phyloP scores from a whole-genome alignment of 2,329 filamentous ascomycete genomes.

The Thermothelomyces thermophilus region DNA sequence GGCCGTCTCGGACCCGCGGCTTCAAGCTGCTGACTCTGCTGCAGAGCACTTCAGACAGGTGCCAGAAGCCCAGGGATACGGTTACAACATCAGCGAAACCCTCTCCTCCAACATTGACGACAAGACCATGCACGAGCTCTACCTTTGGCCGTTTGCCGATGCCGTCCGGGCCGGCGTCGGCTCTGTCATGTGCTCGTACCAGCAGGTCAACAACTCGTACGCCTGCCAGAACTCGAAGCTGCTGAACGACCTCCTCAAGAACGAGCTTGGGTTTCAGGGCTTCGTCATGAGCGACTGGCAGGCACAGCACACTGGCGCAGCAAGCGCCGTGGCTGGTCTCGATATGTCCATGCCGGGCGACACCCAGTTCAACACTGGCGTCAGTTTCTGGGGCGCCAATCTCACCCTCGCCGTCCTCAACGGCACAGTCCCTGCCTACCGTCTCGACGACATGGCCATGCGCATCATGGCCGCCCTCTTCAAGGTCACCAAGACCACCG shows the following conservation, averaged over 20 bases:
- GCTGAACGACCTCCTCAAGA: constrained; percentile 57
- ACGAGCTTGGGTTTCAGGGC: constrained; percentile 60
- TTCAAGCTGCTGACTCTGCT: constrained; percentile 15
- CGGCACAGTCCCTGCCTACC: constrained; percentile 79
- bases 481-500: constrained; percentile 54
- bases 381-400: constrained; percentile 78
- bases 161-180: constrained; percentile 50
- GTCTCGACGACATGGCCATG: constrained; percentile 86
- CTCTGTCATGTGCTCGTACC: constrained; percentile 48
- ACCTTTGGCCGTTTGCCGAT: constrained; percentile 59
- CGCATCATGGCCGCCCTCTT: constrained; percentile 69
- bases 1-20: background rate
- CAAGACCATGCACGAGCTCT: constrained; percentile 55
- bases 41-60: constrained; percentile 65
- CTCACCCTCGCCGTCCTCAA: constrained; percentile 83
- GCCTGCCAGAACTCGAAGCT: constrained; percentile 59
- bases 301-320: constrained; percentile 63
- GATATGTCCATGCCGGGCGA: constrained; percentile 92
- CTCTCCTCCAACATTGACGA: constrained; percentile 50
- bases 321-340: constrained; percentile 62
- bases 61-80: constrained; percentile 48
- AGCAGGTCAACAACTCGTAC: constrained; percentile 61
- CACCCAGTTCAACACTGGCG: constrained; percentile 64
- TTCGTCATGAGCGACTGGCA: constrained; percentile 53
- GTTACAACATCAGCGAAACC: constrained; percentile 56